phyloP scores from a whole-genome alignment of 805 yeast genomes.

The Ogataea zsoltii region DNA sequence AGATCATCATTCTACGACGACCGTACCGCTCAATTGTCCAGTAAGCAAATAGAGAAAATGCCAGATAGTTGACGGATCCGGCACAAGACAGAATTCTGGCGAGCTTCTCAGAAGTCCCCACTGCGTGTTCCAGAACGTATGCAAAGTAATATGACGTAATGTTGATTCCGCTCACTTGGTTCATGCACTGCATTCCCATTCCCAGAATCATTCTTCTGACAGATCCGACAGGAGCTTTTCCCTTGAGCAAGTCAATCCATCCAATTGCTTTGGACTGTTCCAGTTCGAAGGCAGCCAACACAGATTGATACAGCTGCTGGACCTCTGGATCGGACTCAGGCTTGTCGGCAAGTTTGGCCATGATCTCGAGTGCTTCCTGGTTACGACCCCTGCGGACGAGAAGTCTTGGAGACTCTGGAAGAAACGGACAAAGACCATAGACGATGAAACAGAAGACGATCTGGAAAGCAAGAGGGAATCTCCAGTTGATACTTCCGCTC shows the following conservation, averaged over 20 bases:
- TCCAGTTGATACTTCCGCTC: conserved; percentile 29
- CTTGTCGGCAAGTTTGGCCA: conserved; percentile 36
- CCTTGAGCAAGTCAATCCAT: conserved; percentile 27
- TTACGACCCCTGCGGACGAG: conserved; percentile 38
- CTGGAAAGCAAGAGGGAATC: conserved; percentile 40
- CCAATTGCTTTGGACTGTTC: conserved; percentile 26
- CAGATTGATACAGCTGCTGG: conserved; percentile 20
- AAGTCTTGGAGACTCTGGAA: conserved; percentile 48
- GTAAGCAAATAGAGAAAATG: conserved; percentile 28
- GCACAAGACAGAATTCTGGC: conserved; percentile 41
- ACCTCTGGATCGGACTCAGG: conserved; percentile 33
- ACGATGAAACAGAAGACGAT: conserved; percentile 18
- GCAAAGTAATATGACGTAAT: conserved; percentile 17
- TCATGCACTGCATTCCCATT: conserved; percentile 37
- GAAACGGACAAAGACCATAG: conserved; percentile 16
- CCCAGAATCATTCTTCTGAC: conserved; percentile 30
- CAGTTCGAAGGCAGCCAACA: conserved; percentile 23
- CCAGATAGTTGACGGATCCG: conserved; percentile 24
- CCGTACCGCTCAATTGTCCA: conserved; percentile 39
- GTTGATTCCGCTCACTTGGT: conserved; percentile 43
- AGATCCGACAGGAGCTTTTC: conserved; percentile 24
- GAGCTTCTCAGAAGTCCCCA: conserved; percentile 34
- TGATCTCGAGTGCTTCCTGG: conserved; percentile 43
- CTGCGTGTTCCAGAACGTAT: conserved; percentile 23
- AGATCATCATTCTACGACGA: conserved; percentile 41